phyloP scores from a whole-genome alignment of 495 filamentous ascomycete species.

The Neurospora terricola region DNA sequence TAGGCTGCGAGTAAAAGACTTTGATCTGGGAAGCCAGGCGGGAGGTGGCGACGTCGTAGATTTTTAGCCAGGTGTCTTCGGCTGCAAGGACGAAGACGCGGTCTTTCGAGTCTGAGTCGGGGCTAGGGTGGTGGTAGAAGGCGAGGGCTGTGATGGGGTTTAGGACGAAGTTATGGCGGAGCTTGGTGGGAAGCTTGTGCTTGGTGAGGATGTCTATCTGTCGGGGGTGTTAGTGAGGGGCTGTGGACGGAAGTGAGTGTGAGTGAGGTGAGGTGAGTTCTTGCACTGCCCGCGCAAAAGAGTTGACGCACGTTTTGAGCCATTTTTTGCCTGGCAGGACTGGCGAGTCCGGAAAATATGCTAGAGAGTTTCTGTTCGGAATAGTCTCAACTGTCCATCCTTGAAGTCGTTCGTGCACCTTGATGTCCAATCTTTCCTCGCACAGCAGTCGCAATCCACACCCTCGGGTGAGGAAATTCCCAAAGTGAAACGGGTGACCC shows the following conservation, averaged over 20 bases:
- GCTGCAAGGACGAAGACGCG: slow-evolving; percentile 51
- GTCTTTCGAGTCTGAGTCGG: slow-evolving; percentile 1
- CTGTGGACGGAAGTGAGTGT: not conserved
- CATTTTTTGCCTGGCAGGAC: not conserved
- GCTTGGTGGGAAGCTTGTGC: slow-evolving; percentile 5
- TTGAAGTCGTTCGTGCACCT: not conserved
- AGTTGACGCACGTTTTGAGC: slow-evolving; percentile 1
- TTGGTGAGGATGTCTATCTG: not conserved
- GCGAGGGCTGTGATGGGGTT: slow-evolving; percentile 51
- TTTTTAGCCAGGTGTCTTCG: slow-evolving; percentile 62
- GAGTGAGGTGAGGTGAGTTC: not conserved
- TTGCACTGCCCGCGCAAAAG: too few species aligned
- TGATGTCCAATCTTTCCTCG: not conserved
- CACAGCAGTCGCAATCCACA: not conserved
- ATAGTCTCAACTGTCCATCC: not conserved
- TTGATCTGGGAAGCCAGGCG: slow-evolving; percentile 27
- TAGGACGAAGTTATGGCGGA: slow-evolving; percentile 29
- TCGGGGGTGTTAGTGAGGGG: not conserved
- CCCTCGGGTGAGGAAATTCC: not conserved
- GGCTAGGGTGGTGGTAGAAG: slow-evolving; percentile 22
- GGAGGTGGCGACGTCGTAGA: slow-evolving; percentile 38
- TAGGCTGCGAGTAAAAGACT: slow-evolving; percentile 52
- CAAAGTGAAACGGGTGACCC: not conserved
- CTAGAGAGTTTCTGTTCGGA: too few species aligned
- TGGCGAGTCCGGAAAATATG: not conserved